Base-by-base conservation (phyloP, 345 rosid species). In the Populus alba region DNA sequence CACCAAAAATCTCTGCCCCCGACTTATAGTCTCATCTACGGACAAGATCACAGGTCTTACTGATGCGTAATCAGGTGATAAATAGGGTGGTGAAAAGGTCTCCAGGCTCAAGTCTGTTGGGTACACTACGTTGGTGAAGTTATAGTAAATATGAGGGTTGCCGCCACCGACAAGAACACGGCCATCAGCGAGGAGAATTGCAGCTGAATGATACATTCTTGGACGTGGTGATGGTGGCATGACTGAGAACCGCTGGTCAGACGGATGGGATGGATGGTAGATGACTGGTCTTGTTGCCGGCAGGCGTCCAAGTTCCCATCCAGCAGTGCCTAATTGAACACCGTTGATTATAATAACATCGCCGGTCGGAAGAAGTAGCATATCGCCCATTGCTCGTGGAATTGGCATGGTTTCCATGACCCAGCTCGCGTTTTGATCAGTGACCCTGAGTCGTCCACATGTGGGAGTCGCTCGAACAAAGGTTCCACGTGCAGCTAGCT, bases 91-190 rank as follows among this genome's bases (percentile, higher is more conserved):
- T 0, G 84, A 87, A 67, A 83, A 92, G 43, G 92, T 91, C 84
- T 93, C 95, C 33, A 93, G 78, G 85, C 97, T 95, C 13, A 95
- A 41, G 53, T 95, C 98, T 0, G 98, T 95, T 5, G 97, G 98
- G 79, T 80, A 95, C 10, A 84, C 67, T 5, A 90, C 93, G 49
- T 85, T 65, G 16, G 89, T 74, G 79, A 95, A 93, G 87, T 86
- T 89, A 84, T 95, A 95, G 39, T 37, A 81, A 8, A 75, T 2
- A 41, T 93, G 97, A 1, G 97, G 97, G 62, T 95, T 95, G 83
- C 94, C 91, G 1, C 98, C 98, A 0, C 97, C 95, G 1, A 92
- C 88, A 8, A 93, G n/a, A 41, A 91, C 76, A 1, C 98, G 89
- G 7, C 98, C 96, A 3, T 92, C 97, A 0, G 91, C 71, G 35